These are phyloP conservation scores for Anthracocystis panici-leucophaei DNA, from an alignment of 1,284 basidiomycete species.

Conservation along the genomic window DNA sequence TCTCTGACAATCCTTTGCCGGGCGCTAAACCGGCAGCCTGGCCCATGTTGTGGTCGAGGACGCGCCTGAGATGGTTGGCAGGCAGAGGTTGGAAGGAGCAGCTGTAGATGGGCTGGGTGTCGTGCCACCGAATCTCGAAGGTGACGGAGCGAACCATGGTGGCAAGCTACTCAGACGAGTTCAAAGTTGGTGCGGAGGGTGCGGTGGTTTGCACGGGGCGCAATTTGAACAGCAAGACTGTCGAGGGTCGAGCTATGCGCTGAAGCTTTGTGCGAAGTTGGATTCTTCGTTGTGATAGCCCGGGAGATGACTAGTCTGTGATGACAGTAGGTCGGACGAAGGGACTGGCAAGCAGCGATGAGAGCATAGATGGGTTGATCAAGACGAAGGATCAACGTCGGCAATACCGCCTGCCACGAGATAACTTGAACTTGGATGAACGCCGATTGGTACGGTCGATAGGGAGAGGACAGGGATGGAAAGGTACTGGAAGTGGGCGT, in stretches of 20 bases:
- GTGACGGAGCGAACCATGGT: slow-evolving; percentile 68
- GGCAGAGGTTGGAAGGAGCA: slow-evolving; percentile 67
- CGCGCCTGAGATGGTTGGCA: slow-evolving; percentile 55
- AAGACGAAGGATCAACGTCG: background rate
- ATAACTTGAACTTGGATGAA: background rate
- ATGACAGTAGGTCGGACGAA: slow-evolving; percentile 1
- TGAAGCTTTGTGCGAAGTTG: slow-evolving; percentile 3
- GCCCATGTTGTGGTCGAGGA: slow-evolving; percentile 66
- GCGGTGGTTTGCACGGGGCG: background rate
- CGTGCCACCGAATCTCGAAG: slow-evolving; percentile 69
- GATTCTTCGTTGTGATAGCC: background rate
- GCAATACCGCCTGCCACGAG: background rate
- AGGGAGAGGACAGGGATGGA: background rate
- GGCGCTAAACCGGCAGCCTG: slow-evolving; percentile 65
- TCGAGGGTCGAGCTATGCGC: too few relatives aligned
- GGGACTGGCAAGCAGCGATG: background rate
- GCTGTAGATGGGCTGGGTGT: slow-evolving; percentile 68
- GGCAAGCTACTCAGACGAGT: slow-evolving; percentile 1
- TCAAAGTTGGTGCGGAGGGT: too few relatives aligned
- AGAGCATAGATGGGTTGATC: background rate
- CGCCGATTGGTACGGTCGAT: background rate
- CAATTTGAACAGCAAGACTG: too few relatives aligned
- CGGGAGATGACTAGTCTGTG: background rate
- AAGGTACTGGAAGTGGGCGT: slow-evolving; percentile 3
- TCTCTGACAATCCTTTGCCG: slow-evolving; percentile 54